A percentile compares a stretch with the other conserved stretches of the same genome.
These are phyloP conservation scores for Pseudogymnoascus sp. DNA, from an alignment of 2,329 filamentous ascomycete species.

Conservation along the genomic window DNA sequence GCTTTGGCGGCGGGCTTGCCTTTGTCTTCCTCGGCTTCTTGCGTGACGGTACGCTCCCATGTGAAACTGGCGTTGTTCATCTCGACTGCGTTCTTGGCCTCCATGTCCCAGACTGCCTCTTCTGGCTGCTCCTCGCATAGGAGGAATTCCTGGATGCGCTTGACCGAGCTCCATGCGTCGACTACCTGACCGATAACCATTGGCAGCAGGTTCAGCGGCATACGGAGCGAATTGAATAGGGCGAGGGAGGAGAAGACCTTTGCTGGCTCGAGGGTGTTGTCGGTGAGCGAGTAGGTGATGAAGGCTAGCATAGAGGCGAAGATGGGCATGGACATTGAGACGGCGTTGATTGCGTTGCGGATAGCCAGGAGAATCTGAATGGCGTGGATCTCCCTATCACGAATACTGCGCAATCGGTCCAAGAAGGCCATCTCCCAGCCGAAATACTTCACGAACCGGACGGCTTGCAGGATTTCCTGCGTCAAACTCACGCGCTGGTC, in stretches of 20 bases:
- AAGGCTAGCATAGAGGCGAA: conserved; percentile 95
- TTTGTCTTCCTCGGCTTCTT: conserved; percentile 41
- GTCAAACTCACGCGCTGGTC: conserved; percentile 87
- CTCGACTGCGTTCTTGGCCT: conserved; percentile 61
- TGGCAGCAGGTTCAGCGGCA: conserved; percentile 83
- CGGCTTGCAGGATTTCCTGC: conserved; percentile 83
- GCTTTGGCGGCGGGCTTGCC: conserved; percentile 38
- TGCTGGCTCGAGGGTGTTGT: conserved; percentile 62
- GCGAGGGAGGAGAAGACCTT: conserved; percentile 87
- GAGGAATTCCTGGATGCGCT: conserved; percentile 81
- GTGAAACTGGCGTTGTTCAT: conserved; percentile 71
- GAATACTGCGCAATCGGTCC: conserved; percentile 63
- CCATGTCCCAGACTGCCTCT: conserved; percentile 46
- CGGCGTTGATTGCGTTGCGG: conserved; percentile 57
- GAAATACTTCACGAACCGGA: conserved; percentile 94
- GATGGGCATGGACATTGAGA: conserved; percentile 59
- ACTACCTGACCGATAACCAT: conserved; percentile 82
- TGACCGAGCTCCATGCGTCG: conserved; percentile 78
- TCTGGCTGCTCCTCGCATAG: conserved; percentile 78
- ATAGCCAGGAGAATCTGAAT: conserved; percentile 74
- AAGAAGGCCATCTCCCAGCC: conserved; percentile 90
- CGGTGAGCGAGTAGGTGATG: conserved; percentile 62
- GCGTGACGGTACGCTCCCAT: conserved; percentile 65
- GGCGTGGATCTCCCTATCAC: conserved; percentile 67
- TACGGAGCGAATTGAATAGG: conserved; percentile 81